Conservation (phyloP, 805 yeast species). For the Danielozyma ontarioensis region DNA sequence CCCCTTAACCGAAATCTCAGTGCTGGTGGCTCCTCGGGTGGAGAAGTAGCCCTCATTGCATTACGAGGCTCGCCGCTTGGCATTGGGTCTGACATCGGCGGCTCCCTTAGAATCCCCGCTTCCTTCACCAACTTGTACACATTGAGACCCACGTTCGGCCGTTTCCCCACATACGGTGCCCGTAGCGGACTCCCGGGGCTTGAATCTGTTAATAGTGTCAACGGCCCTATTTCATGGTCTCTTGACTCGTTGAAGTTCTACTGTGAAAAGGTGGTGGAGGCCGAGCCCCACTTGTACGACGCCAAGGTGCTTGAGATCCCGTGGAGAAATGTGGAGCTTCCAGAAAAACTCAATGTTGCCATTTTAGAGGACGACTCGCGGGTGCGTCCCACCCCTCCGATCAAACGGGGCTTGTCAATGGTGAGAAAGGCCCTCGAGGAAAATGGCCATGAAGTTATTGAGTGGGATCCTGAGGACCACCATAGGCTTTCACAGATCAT, state of each 20-base stretch:
- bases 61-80: slow-evolving; percentile 46
- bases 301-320: slow-evolving; percentile 47
- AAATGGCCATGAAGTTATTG: slow-evolving; percentile 49
- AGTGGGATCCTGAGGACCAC: slow-evolving; percentile 41
- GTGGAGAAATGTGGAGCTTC: slow-evolving; percentile 36
- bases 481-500: slow-evolving; percentile 23
- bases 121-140: slow-evolving; percentile 37
- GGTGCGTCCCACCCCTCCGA: slow-evolving; percentile 53
- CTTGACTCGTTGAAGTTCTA: slow-evolving; percentile 36
- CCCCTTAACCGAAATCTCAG: slow-evolving; percentile 39
- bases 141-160: slow-evolving; percentile 41
- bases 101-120: slow-evolving; percentile 46
- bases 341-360: slow-evolving; percentile 39
- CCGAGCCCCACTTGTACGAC: slow-evolving; percentile 45
- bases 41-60: slow-evolving; percentile 46
- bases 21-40: slow-evolving; percentile 54
- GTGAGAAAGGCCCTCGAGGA: slow-evolving; percentile 23
- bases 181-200: slow-evolving; percentile 31
- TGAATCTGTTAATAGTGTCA: slow-evolving; percentile 33
- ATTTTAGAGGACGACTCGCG: slow-evolving; percentile 39
- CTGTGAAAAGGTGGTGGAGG: slow-evolving; percentile 29
- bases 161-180: slow-evolving; percentile 35
- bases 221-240: slow-evolving; percentile 44
- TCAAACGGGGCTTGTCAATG: slow-evolving; percentile 39
- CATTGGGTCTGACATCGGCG: slow-evolving; percentile 53